Percentiles rank a stretch among this genome's conserved stretches.
Evolutionary conservation across 2,329 filamentous ascomycete species (phyloP).

Genomic region (Diaporthe sp.): DNA sequence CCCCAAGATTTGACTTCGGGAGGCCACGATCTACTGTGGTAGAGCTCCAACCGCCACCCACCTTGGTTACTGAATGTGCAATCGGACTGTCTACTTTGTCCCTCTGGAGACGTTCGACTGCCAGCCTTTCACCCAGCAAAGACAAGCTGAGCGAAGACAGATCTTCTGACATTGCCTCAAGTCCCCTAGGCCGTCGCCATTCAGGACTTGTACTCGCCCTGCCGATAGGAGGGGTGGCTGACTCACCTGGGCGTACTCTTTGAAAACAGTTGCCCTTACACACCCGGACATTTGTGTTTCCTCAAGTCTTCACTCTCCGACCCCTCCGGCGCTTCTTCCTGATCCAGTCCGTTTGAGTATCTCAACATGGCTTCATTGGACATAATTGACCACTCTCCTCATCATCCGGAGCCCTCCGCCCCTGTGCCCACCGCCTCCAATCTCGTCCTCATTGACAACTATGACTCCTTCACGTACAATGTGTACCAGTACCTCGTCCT

Average conservation of each 20-base stretch:
- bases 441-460: slow-evolving; percentile 97
- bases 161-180: background rate
- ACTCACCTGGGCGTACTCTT: slow-evolving; percentile 2
- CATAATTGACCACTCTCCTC: slow-evolving; percentile 85
- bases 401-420: slow-evolving; percentile 81
- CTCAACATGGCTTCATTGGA: slow-evolving; percentile 61
- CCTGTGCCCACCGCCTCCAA: slow-evolving; percentile 87
- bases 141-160: background rate
- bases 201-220: background rate
- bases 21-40: background rate
- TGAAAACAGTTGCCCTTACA: background rate
- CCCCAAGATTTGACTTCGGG: background rate
- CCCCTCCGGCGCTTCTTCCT: background rate
- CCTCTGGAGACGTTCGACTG: background rate
- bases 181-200: background rate
- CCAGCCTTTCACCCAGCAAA: background rate
- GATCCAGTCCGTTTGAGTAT: background rate
- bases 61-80: background rate
- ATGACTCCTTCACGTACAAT: slow-evolving; percentile 99
- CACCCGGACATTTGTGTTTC: background rate
- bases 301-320: slow-evolving; percentile 27
- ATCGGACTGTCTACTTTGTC: background rate
- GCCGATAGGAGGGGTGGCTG: slow-evolving; percentile 7
- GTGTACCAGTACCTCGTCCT: slow-evolving; percentile 98
- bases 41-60: background rate